Conservation (phyloP, 441 rosid genomes). For the Jatropha podagrica region DNA sequence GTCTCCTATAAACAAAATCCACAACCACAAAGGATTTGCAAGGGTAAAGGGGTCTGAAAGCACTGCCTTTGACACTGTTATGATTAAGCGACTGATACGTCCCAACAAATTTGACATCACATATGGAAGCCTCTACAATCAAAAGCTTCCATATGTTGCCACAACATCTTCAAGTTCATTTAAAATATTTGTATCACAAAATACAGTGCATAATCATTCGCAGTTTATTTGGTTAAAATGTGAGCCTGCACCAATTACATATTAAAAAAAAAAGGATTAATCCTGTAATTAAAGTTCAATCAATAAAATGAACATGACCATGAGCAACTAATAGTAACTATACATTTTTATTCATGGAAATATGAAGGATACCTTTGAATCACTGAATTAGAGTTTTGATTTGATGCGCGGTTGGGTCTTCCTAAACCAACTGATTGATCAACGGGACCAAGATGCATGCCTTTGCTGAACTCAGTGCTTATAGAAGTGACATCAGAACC, state of each 20-base stretch:
- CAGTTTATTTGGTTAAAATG: constrained; percentile 5
- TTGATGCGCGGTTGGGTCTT: constrained; percentile 42
- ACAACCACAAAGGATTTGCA: not conserved
- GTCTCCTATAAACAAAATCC: constrained; percentile 7
- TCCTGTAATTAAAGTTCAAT: not conserved
- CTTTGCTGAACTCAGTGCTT: constrained; percentile 64
- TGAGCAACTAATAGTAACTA: not conserved
- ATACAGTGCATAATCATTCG: not conserved
- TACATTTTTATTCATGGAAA: not conserved
- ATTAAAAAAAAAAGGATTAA: not conserved
- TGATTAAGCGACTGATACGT: not conserved
- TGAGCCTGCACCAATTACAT: constrained; percentile 10
- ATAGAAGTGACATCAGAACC: constrained; percentile 54
- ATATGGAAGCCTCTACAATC: not conserved
- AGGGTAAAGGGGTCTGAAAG: not conserved
- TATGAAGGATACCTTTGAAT: constrained; percentile 57
- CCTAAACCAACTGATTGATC: constrained; percentile 47
- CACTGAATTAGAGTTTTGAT: constrained; percentile 47
- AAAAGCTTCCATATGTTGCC: constrained; percentile 10
- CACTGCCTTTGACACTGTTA: not conserved
- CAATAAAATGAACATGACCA: not conserved
- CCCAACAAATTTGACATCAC: not conserved
- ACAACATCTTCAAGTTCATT: not conserved
- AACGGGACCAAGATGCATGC: constrained; percentile 65
- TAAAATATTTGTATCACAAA: not conserved